Base-by-base conservation (phyloP, 2,329 filamentous ascomycete species). In the Ophiocordyceps camponoti-rufipedis region DNA sequence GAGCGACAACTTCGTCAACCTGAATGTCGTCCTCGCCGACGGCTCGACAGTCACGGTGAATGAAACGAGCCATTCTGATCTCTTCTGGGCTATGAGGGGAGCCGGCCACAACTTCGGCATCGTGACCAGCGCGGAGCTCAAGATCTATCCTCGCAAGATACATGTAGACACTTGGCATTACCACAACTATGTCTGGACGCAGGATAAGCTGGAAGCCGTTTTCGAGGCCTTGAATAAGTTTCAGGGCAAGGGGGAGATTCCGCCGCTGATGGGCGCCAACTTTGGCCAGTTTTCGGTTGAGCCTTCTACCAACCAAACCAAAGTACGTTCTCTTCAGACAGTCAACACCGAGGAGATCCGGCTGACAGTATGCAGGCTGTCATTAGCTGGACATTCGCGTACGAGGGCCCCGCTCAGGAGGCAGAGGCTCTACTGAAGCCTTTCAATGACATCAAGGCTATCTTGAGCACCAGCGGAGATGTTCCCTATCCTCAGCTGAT, bases 51-150 rank as follows among this genome's bases (percentile, higher is more conserved):
- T 48, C 5, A 48, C 42, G 7, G 51, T 51, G 23, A 52, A 46
- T 28, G 23, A 47, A 16, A 55, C 47, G 4, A 48, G 58, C 28
- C 43, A 62, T 18, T 48, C 48, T 4, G 61, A 63, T 43, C 53
- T 63, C 10, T 63, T 58, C 48, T 63, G 61, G 61, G 61, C 54
- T 2, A 56, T 61, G 33, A 50, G 54, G 42, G 61, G 61, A 6
- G 57, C 56, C 10, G 61, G 61, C 0, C 55, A 57, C 33, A 60
- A 60, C 44, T 63, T 62, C 40, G 61, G 55, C 28, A 58, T 63
- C 12, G 56, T 58, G 4, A 59, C 56, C 5, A 53, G 50, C 1
- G 44, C 50, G 12, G 51, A 48, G 9, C 51, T 63, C 44, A 62
- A 61, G 46, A 54, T 64, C 2, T 58, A 55, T 28, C 57, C 60